A percentile compares a stretch with the other conserved stretches of the same genome.
Evolutionary conservation across 192 early-diverging fungal species (phyloP).

Genomic region (Entophlyctis luteolus): DNA sequence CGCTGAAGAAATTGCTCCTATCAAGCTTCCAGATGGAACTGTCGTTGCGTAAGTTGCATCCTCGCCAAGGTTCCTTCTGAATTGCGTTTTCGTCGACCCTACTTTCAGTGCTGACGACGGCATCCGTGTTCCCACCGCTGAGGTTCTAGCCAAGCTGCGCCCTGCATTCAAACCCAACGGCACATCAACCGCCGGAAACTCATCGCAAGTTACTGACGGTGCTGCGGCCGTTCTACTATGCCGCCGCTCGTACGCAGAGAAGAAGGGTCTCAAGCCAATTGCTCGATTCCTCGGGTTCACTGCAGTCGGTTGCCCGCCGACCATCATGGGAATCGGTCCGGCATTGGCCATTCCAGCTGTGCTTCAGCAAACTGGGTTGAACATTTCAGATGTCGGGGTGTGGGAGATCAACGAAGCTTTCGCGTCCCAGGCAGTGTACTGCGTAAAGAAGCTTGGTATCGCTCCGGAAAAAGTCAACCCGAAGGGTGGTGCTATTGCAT

Average conservation of each 20-base stretch:
- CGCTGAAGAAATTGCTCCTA: slow-evolving; percentile 85
- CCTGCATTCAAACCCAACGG: slow-evolving; percentile 84
- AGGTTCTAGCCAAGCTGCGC: slow-evolving; percentile 78
- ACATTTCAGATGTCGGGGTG: slow-evolving; percentile 74
- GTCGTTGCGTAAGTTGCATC: slow-evolving; percentile 65
- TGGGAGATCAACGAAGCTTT: slow-evolving; percentile 98
- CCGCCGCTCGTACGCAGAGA: slow-evolving; percentile 86
- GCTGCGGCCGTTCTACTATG: slow-evolving; percentile 92
- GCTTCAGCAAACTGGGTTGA: slow-evolving; percentile 73
- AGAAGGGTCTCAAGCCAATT: slow-evolving; percentile 76
- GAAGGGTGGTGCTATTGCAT: slow-evolving; percentile 94
- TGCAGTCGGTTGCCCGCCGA: slow-evolving; percentile 85
- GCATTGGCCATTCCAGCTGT: slow-evolving; percentile 92
- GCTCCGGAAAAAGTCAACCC: slow-evolving; percentile 92
- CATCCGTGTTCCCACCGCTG: slow-evolving; percentile 78
- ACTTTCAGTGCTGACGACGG: slow-evolving; percentile 75
- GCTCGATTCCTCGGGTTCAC: slow-evolving; percentile 86
- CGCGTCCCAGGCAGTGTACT: slow-evolving; percentile 94
- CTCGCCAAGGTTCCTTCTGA: no score
- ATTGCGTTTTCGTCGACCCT: no score
- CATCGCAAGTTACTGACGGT: slow-evolving; percentile 97
- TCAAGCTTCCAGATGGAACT: slow-evolving; percentile 78
- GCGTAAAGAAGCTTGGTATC: slow-evolving; percentile 81
- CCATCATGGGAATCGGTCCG: slow-evolving; percentile 96
- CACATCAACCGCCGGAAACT: slow-evolving; percentile 88